These are phyloP conservation scores for Ustulina deusta DNA, from an alignment of 2,329 filamentous ascomycete species.

Conservation along the genomic window DNA sequence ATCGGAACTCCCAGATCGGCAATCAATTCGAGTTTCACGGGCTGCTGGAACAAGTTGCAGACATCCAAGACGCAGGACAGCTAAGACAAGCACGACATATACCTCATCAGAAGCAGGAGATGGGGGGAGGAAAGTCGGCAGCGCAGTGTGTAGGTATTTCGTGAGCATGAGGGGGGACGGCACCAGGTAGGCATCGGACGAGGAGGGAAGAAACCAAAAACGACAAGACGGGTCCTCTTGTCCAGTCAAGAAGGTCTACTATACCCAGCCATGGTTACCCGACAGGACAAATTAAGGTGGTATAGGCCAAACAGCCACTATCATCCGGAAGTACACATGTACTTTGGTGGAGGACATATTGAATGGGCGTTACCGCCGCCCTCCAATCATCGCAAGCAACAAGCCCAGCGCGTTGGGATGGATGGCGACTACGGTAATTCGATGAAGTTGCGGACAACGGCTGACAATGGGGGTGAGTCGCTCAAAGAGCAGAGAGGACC, in stretches of 20 bases:
- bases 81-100: conserved; percentile 19
- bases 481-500: conserved; percentile 30
- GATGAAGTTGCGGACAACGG: conserved; percentile 45
- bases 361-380: conserved; percentile 22
- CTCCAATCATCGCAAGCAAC: conserved; percentile 46
- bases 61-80: conserved; percentile 26
- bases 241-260: background rate
- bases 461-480: conserved; percentile 26
- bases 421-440: conserved; percentile 41
- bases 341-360: conserved; percentile 17
- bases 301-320: conserved; percentile 28
- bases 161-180: conserved; percentile 10
- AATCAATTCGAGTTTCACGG: conserved; percentile 40
- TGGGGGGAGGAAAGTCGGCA: background rate
- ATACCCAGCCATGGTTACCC: conserved; percentile 12
- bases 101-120: conserved; percentile 9
- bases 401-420: conserved; percentile 39
- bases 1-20: conserved; percentile 43
- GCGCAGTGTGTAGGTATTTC: conserved; percentile 3
- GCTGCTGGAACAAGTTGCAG: conserved; percentile 42
- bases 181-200: background rate
- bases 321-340: conserved; percentile 36
- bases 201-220: background rate
- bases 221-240: conserved; percentile 8
- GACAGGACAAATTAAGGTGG: conserved; percentile 19